phyloP scores from a whole-genome alignment of 129 eudicot genomes.

The Helianthus tuberosus region DNA sequence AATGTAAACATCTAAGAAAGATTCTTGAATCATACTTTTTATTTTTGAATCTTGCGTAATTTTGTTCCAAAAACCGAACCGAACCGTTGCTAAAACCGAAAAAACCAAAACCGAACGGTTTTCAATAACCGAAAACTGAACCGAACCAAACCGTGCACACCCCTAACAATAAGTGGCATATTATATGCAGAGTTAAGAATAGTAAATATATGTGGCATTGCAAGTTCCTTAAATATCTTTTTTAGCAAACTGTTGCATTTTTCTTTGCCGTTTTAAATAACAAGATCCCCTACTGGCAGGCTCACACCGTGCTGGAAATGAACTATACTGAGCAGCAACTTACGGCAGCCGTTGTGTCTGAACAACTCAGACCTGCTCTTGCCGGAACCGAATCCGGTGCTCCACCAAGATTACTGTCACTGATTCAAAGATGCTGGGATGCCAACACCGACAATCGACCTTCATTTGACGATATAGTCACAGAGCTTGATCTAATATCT shows the following conservation, averaged over 20 bases:
- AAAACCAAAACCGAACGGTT: too few relatives aligned
- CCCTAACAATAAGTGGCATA: too few relatives aligned
- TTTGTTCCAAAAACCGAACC: too few relatives aligned
- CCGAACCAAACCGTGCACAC: too few relatives aligned
- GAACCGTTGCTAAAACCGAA: too few relatives aligned
- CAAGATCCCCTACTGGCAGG: conserved; percentile 50
- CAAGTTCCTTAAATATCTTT: too few relatives aligned
- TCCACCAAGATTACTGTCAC: conserved; percentile 51
- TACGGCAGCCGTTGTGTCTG: conserved; percentile 88
- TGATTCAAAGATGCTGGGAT: conserved; percentile 87
- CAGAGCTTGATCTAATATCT: conserved; percentile 50
- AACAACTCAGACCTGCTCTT: conserved; percentile 81
- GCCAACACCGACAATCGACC: conserved; percentile 63
- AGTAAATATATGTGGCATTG: too few relatives aligned
- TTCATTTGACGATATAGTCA: conserved; percentile 74
- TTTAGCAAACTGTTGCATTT: not conserved
- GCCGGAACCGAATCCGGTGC: conserved; percentile 57
- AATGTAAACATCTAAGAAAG: too few relatives aligned
- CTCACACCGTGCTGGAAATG: conserved; percentile 99
- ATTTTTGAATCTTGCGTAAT: too few relatives aligned
- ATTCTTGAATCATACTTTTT: too few relatives aligned
- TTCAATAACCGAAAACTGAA: too few relatives aligned
- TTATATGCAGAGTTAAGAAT: too few relatives aligned
- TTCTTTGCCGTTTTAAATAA: conserved; percentile 7
- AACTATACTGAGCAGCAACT: conserved; percentile 92